phyloP scores from a whole-genome alignment of 148 eudicot species.

The Rhododendron williamsianum region DNA sequence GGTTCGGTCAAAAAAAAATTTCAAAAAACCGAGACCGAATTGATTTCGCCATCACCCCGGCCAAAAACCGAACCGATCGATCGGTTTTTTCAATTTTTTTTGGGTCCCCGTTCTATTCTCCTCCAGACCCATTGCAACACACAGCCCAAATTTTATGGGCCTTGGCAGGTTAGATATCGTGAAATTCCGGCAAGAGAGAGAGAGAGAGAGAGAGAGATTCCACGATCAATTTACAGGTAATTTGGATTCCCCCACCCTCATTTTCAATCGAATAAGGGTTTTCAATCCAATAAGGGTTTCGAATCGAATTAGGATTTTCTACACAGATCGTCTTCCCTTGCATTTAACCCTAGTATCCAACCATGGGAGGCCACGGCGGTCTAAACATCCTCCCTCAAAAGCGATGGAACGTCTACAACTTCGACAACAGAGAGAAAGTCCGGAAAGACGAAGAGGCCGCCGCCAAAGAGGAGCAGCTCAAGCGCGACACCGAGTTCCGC shows the following conservation, averaged over 20 bases:
- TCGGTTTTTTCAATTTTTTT: too few species aligned
- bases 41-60: too few species aligned
- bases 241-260: not conserved
- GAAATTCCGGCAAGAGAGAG: too few species aligned
- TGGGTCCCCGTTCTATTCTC: too few species aligned
- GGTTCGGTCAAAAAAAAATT: too few species aligned
- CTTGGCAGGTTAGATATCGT: not conserved
- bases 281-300: not conserved
- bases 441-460: slow-evolving; percentile 75
- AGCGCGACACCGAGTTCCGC: slow-evolving; percentile 67
- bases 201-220: too few species aligned
- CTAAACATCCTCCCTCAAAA: slow-evolving; percentile 93
- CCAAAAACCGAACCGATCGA: too few species aligned
- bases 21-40: too few species aligned
- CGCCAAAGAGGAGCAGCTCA: slow-evolving; percentile 74
- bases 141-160: not conserved
- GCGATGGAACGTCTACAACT: slow-evolving; percentile 94
- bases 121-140: not conserved
- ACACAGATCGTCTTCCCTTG: not conserved
- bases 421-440: slow-evolving; percentile 90
- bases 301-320: not conserved
- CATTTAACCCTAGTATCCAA: not conserved
- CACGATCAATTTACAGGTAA: not conserved
- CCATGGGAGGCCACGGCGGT: slow-evolving; percentile 97
- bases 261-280: slow-evolving; percentile 12